Evolutionary conservation across 257 asterid species (phyloP).

Genomic region (Solanum ossicruentum): DNA sequence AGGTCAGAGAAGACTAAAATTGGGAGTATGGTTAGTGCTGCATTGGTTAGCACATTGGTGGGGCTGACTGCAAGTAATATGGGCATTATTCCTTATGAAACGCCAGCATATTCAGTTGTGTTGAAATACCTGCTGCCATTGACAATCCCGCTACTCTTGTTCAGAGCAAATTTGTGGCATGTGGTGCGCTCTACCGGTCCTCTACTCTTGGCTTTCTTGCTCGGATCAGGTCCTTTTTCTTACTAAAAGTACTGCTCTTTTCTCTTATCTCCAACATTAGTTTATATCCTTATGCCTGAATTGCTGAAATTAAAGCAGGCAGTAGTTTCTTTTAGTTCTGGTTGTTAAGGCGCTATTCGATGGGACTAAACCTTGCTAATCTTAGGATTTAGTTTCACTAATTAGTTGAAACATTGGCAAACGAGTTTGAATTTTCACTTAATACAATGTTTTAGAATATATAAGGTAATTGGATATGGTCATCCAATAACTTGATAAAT

Average conservation of each 20-base stretch:
- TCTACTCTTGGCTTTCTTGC: constrained; percentile 60
- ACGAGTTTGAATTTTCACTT: not conserved
- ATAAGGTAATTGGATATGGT: not conserved
- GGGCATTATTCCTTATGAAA: constrained; percentile 68
- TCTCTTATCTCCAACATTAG: not conserved
- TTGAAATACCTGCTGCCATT: constrained; percentile 63
- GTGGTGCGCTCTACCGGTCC: constrained; percentile 55
- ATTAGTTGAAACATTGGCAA: not conserved
- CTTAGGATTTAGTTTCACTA: not conserved
- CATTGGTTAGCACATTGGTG: constrained; percentile 56
- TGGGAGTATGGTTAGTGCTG: constrained; percentile 82
- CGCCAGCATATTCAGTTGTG: constrained; percentile 55
- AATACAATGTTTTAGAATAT: not conserved
- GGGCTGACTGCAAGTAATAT: constrained; percentile 76
- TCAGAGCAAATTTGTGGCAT: constrained; percentile 57
- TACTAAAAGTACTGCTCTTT: not conserved
- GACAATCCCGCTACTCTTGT: constrained; percentile 62
- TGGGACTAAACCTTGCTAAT: not conserved
- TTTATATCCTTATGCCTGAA: not conserved
- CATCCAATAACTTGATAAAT: not conserved
- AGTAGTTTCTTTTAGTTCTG: not conserved
- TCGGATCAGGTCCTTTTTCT: constrained; percentile 52
- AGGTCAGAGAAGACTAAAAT: constrained; percentile 86
- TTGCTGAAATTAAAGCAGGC: not conserved
- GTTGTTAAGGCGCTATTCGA: not conserved